Base-by-base conservation (phyloP, 2,329 filamentous ascomycete genomes). In the Dryadomyces quercus-mongolicae region DNA sequence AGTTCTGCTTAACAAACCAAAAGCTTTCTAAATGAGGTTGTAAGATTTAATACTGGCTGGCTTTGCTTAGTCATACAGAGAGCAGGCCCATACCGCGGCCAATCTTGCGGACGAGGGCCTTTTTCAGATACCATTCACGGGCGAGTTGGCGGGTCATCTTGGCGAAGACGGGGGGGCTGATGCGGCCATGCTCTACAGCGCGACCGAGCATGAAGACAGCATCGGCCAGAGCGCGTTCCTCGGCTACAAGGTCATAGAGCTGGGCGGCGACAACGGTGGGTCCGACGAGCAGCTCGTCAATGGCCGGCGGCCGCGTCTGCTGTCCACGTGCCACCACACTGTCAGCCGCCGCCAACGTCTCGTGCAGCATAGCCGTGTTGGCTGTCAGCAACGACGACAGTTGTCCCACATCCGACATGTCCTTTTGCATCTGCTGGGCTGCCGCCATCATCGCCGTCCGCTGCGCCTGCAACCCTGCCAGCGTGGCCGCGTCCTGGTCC, bases 211-310 rank as follows among this genome's bases (percentile, higher is more conserved):
- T 84, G 64, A 93, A 95, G 58, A 97, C 82, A 2, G 89, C 86
- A 66, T 96, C 92, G 36, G 85, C 86, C 49, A 95, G 78, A 2
- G 87, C 90, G 60, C 85, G 78, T 70, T 96, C 92, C 65, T 98
- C 93, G 1, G 90, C 89, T 31, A 91, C 88, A 2, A 94, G 74
- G 49, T 84, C 83, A 68, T 97, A 98, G 21, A 98, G 72, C 72
- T 98, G 93, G 60, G 92, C 91, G 0, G 87, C 88, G 5, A 96
- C 93, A 1, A 96, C 85, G 0, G 89, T 96, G 1, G 92, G 90
- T 3, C 91, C 89, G n/a, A 96, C 88, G 2, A 98, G 75, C 38
- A 97, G 77, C 57, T 95, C 90, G 66, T 98, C 93, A 50, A 97
- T 85, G 49, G 84, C 81, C 0, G 91, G 90, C 1, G 84, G 77